Percentiles rank a stretch among this genome's conserved stretches.
These are phyloP conservation scores for Trichoderma virens DNA, from an alignment of 495 filamentous ascomycete species.

Conservation along the genomic window DNA sequence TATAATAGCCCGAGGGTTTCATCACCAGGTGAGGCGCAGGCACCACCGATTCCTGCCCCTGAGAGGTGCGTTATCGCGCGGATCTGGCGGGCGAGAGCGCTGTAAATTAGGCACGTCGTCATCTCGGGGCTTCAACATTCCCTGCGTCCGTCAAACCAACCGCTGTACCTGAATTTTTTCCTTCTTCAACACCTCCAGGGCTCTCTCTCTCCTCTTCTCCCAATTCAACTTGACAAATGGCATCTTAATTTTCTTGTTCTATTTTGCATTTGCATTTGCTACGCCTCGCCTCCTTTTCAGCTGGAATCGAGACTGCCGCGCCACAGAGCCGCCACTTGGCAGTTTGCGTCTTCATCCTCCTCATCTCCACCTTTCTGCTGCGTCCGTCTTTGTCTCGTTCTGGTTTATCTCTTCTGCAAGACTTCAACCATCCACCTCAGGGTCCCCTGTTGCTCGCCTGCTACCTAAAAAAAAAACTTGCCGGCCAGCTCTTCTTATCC, in stretches of 20 bases:
- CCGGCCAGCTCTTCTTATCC: no score
- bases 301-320: neutral
- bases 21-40: neutral
- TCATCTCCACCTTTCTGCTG: conserved; percentile 1
- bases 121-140: neutral
- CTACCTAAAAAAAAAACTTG: neutral
- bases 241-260: neutral
- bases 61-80: conserved; percentile 3
- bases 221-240: no score
- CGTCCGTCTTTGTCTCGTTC: neutral
- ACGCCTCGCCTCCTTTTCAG: neutral
- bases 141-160: neutral
- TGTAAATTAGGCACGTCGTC: neutral
- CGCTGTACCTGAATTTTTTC: no score
- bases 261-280: neutral
- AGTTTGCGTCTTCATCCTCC: neutral
- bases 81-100: conserved; percentile 1
- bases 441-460: neutral
- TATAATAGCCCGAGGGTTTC: no score
- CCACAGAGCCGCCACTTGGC: neutral
- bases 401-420: neutral
- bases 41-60: neutral
- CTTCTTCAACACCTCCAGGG: neutral
- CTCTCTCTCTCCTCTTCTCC: neutral
- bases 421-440: neutral